phyloP scores from a whole-genome alignment of 2,329 filamentous ascomycete species.

The Penicillium occitanis region DNA sequence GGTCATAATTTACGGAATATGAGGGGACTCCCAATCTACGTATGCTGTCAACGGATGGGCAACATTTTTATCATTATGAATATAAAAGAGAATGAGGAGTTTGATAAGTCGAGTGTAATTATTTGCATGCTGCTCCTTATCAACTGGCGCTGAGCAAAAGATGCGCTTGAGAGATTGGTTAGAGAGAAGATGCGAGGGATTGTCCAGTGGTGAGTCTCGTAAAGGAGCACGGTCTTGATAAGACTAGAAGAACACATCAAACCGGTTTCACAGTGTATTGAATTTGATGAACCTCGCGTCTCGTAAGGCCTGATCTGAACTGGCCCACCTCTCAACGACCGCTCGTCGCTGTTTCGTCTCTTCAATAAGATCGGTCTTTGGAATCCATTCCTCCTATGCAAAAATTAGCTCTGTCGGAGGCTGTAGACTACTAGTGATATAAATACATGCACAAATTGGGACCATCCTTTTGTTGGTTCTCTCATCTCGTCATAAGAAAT shows the following conservation, averaged over 20 bases:
- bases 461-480: no score
- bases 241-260: background rate
- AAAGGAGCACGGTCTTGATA: slow-evolving; percentile 2
- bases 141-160: background rate
- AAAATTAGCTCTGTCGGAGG: background rate
- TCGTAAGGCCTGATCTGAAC: slow-evolving; percentile 2
- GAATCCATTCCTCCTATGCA: slow-evolving; percentile 2
- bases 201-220: background rate
- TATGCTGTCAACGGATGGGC: no score
- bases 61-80: background rate
- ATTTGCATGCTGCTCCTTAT: background rate
- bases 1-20: no score
- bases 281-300: background rate
- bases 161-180: background rate
- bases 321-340: slow-evolving; percentile 4
- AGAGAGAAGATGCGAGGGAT: background rate
- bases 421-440: no score
- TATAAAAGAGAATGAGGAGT: background rate
- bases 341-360: slow-evolving; percentile 8
- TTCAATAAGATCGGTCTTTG: background rate
- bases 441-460: no score
- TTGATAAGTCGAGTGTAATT: background rate
- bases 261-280: background rate
- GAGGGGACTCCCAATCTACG: no score
- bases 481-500: no score